Conservation (phyloP, 2,329 filamentous ascomycete genomes). For the Clonostachys rhizophaga region DNA sequence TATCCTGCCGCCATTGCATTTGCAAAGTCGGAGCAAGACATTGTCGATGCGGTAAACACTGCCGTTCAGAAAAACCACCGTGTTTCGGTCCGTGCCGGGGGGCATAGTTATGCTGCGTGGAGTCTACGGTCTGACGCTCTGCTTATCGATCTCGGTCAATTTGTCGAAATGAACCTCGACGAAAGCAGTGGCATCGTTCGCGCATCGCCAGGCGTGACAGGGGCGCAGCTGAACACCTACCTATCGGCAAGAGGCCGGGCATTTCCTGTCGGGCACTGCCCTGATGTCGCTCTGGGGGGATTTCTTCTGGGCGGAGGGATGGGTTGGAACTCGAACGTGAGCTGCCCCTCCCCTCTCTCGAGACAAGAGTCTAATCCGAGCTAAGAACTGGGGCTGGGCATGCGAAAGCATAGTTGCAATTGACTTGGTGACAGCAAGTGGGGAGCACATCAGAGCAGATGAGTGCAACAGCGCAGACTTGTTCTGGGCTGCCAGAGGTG, state of each 20-base stretch:
- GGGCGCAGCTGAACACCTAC: slow-evolving; percentile 31
- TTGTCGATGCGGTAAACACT: background rate
- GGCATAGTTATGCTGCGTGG: slow-evolving; percentile 44
- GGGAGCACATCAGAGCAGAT: slow-evolving; percentile 25
- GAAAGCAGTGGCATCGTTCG: slow-evolving; percentile 25
- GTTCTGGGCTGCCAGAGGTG: slow-evolving; percentile 1
- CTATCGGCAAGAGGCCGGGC: slow-evolving; percentile 31
- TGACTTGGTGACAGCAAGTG: slow-evolving; percentile 42
- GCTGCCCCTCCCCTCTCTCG: slow-evolving; percentile 3
- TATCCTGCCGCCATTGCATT: background rate
- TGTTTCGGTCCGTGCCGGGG: slow-evolving; percentile 41
- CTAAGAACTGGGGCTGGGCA: slow-evolving; percentile 49
- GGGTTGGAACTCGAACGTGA: slow-evolving; percentile 51
- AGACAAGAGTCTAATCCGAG: background rate
- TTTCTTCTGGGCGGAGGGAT: slow-evolving; percentile 53
- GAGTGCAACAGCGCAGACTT: slow-evolving; percentile 31
- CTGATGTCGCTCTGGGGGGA: slow-evolving; percentile 51
- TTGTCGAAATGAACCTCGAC: slow-evolving; percentile 29
- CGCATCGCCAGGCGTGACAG: slow-evolving; percentile 42
- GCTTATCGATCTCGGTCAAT: slow-evolving; percentile 25
- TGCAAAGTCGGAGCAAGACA: background rate
- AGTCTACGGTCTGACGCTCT: slow-evolving; percentile 40
- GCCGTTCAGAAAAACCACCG: slow-evolving; percentile 9
- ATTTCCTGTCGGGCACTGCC: slow-evolving; percentile 51
- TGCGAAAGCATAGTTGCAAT: slow-evolving; percentile 39